Percentiles rank a stretch among this genome's conserved stretches.
Evolutionary conservation across 139 green algal species (phyloP).

Genomic region (Dunaliella primolecta): DNA sequence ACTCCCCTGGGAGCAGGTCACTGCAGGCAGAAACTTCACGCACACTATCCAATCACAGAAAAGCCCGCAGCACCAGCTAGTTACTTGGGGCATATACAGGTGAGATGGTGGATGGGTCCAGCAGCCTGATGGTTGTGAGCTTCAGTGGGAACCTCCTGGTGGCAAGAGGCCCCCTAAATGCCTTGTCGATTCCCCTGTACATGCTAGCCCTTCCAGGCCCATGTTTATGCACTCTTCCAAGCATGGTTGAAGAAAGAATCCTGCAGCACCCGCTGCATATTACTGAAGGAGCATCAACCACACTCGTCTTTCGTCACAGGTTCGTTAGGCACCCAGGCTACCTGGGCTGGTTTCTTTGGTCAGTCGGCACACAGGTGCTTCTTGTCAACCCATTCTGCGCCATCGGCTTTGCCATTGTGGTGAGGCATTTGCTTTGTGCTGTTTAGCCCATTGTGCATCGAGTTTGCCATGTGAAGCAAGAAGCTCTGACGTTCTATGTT

Average conservation of each 20-base stretch:
- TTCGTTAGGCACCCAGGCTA: constrained; percentile 88
- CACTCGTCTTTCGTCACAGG: constrained; percentile 38
- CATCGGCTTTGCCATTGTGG: constrained; percentile 48
- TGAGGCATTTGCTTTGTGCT: too few species aligned
- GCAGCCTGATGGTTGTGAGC: neutral
- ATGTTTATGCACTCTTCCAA: neutral
- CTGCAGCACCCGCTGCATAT: too few species aligned
- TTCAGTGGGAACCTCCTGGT: too few species aligned
- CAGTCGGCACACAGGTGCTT: constrained; percentile 77
- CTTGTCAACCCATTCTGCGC: constrained; percentile 69
- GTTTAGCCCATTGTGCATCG: too few species aligned
- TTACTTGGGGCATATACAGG: constrained; percentile 38
- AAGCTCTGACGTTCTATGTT: too few species aligned
- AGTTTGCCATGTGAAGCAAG: too few species aligned
- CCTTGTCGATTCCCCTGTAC: neutral
- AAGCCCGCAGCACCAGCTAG: constrained; percentile 6
- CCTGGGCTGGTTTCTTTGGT: constrained; percentile 84
- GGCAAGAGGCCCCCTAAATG: too few species aligned
- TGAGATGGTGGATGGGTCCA: neutral
- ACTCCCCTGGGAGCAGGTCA: too few species aligned
- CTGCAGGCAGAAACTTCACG: constrained; percentile 30
- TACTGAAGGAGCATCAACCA: too few species aligned
- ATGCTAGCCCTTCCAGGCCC: neutral
- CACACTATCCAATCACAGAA: constrained; percentile 25
- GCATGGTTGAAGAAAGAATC: too few species aligned